Evolutionary conservation across 2,329 filamentous ascomycete species (phyloP), one percentile per base, ranked within the genome.

Genomic region (Lachnum nothofagi): DNA sequence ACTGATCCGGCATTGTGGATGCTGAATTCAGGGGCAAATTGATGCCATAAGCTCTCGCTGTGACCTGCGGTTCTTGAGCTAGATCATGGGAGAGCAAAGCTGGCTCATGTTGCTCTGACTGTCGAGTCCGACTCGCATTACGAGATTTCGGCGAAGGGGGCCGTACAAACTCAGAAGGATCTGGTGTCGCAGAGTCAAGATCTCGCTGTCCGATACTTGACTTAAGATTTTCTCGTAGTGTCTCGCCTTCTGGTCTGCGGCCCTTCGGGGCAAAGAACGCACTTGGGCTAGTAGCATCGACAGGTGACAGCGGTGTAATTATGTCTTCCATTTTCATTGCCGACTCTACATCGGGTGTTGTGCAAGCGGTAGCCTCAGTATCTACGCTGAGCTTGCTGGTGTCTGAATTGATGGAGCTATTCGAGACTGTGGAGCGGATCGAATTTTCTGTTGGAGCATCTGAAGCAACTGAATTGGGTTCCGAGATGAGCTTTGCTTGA

Each of bases 401-500:
- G 20, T 19, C 12, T 5, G 37, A 23, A 4, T 24, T 20, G 4
- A 39, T 23, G 19, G 37, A 39, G 3, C 10, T 24, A 19, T 39
- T 20, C 10, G 37, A 39, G 7, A 3, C 20, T 19, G 12, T 24
- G 14, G 37, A 39, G 20, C 23, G 6, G 10, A 20, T 39, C 27
- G n/a, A 42, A 0, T 19, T 25, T 17, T 46, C 34, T 1, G 20
- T 27, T 34, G 35, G 37, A 27, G 19, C 22, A 37, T 45, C 8
- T 17, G 55, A 53, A 22, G 27, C 41, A 7, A 44, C 27, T 1
- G 54, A 55, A 10, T 52, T 58, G 5, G 55, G 55, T 17, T 55
- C 37, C 1, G 53, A 59, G 8, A 64, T 45, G 16, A 63, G 51
- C 24, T 59, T 61, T 17, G 55, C 57, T 43, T 54, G 37, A 2